Evolutionary conservation across 306 rosid species (phyloP).

Genomic region (Cercis canadensis): DNA sequence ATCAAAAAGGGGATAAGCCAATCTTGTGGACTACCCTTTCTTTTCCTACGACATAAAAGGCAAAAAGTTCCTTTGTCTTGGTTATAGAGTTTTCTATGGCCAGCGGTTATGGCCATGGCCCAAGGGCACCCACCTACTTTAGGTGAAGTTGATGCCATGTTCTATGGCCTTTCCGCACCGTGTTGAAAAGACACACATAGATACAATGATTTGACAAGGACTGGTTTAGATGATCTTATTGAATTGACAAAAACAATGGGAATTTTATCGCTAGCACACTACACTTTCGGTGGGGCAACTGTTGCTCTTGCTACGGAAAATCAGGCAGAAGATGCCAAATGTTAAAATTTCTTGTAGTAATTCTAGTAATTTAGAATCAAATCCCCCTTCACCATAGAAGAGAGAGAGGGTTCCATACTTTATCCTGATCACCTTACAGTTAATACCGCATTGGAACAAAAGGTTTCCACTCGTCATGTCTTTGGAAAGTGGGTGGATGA

Average conservation of each 20-base stretch:
- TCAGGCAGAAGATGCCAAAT: too few species aligned
- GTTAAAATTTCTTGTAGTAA: too few species aligned
- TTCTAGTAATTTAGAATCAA: too few species aligned
- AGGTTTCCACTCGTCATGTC: too few species aligned
- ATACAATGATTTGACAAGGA: not conserved
- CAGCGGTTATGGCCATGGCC: not conserved
- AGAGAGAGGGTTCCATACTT: too few species aligned
- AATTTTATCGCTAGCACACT: not conserved
- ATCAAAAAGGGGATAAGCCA: too few species aligned
- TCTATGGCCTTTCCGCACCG: not conserved
- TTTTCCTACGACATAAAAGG: too few species aligned
- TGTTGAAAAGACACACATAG: not conserved
- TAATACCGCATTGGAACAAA: too few species aligned
- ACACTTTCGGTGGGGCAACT: not conserved
- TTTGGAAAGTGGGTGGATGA: not conserved
- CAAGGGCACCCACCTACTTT: constrained; percentile 21
- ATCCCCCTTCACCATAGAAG: too few species aligned
- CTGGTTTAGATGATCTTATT: constrained; percentile 17
- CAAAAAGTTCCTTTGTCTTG: too few species aligned
- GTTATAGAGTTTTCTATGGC: not conserved
- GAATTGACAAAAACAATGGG: constrained; percentile 25
- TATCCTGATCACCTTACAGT: too few species aligned
- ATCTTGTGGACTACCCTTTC: too few species aligned
- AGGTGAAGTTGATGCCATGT: not conserved
- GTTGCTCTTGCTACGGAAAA: not conserved